Evolutionary conservation across 192 early-diverging fungal genomes (phyloP).

Genomic region (Gryganskiella cystojenkinii): DNA sequence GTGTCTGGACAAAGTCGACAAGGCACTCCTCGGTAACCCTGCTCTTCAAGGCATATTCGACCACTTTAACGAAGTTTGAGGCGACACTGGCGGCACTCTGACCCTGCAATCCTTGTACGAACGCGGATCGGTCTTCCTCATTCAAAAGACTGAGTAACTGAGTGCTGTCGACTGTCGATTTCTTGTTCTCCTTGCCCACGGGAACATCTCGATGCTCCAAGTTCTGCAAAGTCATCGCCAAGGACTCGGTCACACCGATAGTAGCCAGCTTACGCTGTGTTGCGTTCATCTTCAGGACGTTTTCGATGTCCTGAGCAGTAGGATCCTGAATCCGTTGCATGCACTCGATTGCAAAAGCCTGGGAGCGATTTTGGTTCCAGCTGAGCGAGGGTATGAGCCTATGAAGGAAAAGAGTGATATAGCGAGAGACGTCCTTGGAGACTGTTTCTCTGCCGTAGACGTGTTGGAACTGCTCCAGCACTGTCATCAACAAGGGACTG

Average conservation of each 20-base stretch:
- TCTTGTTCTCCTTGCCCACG: not conserved
- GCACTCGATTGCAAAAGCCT: slow-evolving; percentile 36
- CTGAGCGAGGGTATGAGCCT: slow-evolving; percentile 38
- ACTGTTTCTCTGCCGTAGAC: slow-evolving; percentile 29
- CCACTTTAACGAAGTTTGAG: slow-evolving; percentile 30
- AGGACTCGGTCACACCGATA: slow-evolving; percentile 15
- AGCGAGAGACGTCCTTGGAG: slow-evolving; percentile 27
- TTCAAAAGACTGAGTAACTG: slow-evolving; percentile 9
- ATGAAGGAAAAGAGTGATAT: slow-evolving; percentile 46
- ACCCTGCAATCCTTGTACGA: slow-evolving; percentile 14
- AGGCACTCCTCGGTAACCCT: slow-evolving; percentile 35
- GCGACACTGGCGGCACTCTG: slow-evolving; percentile 29
- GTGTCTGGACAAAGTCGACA: slow-evolving; percentile 49
- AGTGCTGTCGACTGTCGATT: not conserved
- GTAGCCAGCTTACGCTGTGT: slow-evolving; percentile 11
- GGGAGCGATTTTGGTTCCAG: slow-evolving; percentile 53
- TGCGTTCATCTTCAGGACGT: not conserved
- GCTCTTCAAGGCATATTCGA: slow-evolving; percentile 12
- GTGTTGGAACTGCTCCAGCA: slow-evolving; percentile 58
- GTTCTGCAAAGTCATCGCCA: slow-evolving; percentile 18
- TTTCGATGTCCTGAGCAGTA: slow-evolving; percentile 2
- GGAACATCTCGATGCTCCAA: not conserved
- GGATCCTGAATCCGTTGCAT: slow-evolving; percentile 31
- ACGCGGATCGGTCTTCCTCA: slow-evolving; percentile 2
- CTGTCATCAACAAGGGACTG: slow-evolving; percentile 60